phyloP scores from a whole-genome alignment of 1,284 basidiomycete genomes.

The Ceratobasidium sp. region DNA sequence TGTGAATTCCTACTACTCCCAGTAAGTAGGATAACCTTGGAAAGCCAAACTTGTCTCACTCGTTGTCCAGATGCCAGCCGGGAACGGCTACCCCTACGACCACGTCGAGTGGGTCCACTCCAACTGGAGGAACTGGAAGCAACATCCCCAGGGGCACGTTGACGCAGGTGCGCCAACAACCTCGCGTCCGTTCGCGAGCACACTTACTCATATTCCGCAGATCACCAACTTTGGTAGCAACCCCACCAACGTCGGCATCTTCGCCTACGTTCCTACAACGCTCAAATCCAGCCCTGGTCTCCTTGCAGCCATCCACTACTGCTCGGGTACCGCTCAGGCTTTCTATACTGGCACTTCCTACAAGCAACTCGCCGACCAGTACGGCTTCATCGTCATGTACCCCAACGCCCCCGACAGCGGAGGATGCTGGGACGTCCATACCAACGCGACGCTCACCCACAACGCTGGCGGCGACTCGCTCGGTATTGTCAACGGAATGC shows the following conservation, averaged over 20 bases:
- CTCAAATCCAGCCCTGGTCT: constrained; percentile 56
- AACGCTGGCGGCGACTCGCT: constrained; percentile 62
- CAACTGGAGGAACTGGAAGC: not conserved
- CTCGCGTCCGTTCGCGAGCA: too few relatives aligned
- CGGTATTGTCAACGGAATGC: constrained; percentile 59
- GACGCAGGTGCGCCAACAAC: not conserved
- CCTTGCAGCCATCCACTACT: constrained; percentile 62
- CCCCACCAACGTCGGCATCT: constrained; percentile 57
- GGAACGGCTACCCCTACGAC: not conserved
- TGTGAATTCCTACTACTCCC: constrained; percentile 12
- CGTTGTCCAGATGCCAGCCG: not conserved
- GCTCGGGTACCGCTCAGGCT: constrained; percentile 60
- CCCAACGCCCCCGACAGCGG: constrained; percentile 52
- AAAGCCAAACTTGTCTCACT: not conserved
- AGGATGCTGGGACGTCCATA: constrained; percentile 64
- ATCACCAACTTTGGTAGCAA: constrained; percentile 56
- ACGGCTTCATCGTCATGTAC: constrained; percentile 59
- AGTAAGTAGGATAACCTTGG: not conserved
- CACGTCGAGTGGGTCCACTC: not conserved
- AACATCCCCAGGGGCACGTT: constrained; percentile 12
- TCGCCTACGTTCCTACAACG: constrained; percentile 58
- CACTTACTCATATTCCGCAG: not conserved
- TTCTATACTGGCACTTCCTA: constrained; percentile 60
- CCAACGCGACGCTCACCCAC: constrained; percentile 60
- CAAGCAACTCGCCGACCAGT: constrained; percentile 57